Percentiles rank a stretch among this genome's conserved stretches.
phyloP scores from a whole-genome alignment of 495 filamentous ascomycete species.

The Penicillium mononematosum region DNA sequence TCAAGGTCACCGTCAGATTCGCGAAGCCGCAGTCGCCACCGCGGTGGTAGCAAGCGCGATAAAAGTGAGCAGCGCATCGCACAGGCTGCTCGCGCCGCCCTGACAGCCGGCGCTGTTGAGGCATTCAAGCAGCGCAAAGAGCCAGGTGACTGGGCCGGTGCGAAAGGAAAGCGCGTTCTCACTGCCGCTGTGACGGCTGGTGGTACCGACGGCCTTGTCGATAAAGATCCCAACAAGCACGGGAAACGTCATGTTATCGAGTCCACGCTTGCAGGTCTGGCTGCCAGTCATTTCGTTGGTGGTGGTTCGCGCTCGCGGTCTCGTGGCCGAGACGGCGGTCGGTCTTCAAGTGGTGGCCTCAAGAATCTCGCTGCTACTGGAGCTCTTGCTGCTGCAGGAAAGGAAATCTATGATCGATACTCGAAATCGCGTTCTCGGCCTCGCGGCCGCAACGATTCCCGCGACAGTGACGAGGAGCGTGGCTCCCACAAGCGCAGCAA shows the following conservation, averaged over 20 bases:
- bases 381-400: conserved; percentile 74
- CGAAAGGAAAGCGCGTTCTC: conserved; percentile 81
- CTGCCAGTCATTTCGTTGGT: conserved; percentile 77
- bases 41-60: conserved; percentile 36
- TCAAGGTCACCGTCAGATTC: conserved; percentile 51
- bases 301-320: conserved; percentile 61
- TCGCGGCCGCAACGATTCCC: conserved; percentile 47
- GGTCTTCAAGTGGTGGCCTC: conserved; percentile 44
- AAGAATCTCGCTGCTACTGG: conserved; percentile 73
- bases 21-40: conserved; percentile 45
- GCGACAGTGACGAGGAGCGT: conserved; percentile 35
- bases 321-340: conserved; percentile 29
- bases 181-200: conserved; percentile 84
- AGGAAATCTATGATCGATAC: conserved; percentile 68
- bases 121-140: conserved; percentile 85
- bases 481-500: conserved; percentile 50
- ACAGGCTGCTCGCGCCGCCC: conserved; percentile 81
- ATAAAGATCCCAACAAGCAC: conserved; percentile 70
- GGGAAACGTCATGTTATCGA: conserved; percentile 65
- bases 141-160: conserved; percentile 77
- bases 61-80: conserved; percentile 65
- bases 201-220: conserved; percentile 74
- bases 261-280: conserved; percentile 80
- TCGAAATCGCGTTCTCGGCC: conserved; percentile 61
- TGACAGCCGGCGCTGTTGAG: conserved; percentile 82